Base-by-base conservation (phyloP, 1,284 basidiomycete genomes). In the Microbotryomycetes sp. region DNA sequence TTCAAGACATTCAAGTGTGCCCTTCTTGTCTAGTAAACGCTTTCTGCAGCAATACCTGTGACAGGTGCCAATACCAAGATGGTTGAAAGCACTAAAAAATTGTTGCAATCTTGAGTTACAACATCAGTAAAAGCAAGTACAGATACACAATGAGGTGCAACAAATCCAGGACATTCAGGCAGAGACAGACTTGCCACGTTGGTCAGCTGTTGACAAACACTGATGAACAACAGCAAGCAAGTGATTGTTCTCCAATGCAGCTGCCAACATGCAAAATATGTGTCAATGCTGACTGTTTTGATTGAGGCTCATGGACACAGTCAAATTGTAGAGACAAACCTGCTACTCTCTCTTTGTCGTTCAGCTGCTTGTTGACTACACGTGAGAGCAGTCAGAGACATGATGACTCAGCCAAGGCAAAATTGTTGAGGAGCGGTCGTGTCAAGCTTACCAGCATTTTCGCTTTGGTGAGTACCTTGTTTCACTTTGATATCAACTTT, bases 321-420 rank as follows among this genome's bases (percentile, higher is more conserved):
- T 28, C 19, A 15, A n/a, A 16, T 28, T 23, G 26, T 16, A n/a
- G n/a, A n/a, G n/a, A 49, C 55, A 16, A 22, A 63, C 66, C 64
- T 26, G 93, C 93, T 0, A 98, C 96, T 53, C 94, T 82, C 77
- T 99, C 94, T 77, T 99, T 98, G 78, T 99, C 94, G 74, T 98
- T 97, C 51, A 99, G 81, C 74, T 98, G 94, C 77, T 97, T 98
- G 79, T 98, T 99, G 32, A 97, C 93, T 90, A 66, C 6, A 47
- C 9, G 3, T 15, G 31, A 16, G 48, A 29, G 23, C 16, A 28
- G n/a, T 26, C 42, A 36, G 46, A 29, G 45, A 30, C 29, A 54
- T 54, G 19, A 59, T 15, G 19, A 16, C 2, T 7, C 15, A 25
- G 19, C 4, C 19, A 22, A 4, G 12, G 22, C 49, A 9, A 30